Base-by-base conservation (phyloP, 169 alveolate genomes). In the Plasmodium vivax region DNA sequence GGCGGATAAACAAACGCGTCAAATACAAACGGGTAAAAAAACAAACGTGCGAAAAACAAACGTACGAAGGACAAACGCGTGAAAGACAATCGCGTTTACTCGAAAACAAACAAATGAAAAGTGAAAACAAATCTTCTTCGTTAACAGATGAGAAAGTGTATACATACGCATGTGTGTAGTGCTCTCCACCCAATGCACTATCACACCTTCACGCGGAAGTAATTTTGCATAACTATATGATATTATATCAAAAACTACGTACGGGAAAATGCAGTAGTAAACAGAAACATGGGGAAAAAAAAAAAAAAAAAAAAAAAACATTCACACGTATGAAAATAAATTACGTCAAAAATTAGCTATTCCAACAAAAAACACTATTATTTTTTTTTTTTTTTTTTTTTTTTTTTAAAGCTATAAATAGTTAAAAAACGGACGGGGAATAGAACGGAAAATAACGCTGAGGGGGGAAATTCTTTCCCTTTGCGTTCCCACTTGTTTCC, bases 331-430 rank as follows among this genome's bases (percentile, higher is more conserved):
- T 23, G 77, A 45, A 71, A 45, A 84, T 68, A 68, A 30, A 38
- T 82, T 43, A 74, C 41, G 30, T 38, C 58, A 10, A 85, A 85
- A 73, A 73, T 45, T 73, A 16, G 23, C 54, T 27, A 73, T 74
- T 45, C 71, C 19, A 74, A 74, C 84, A 85, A 85, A 72, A 34
- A 41, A 12, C 45, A 41, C 3, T 38, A n/a, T n/a, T n/a, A n/a
- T 62, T 62, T 47, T 58, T 34, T 62, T 83, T 83, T 62, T 83
- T 83, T 82, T 51, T 51, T 68, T 84, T 83, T 83, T 83, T 83
- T 68, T 34, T 68, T 71, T 84, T 85, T 30, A 85, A 85, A 85
- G 93, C 93, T 85, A 85, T 41, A 73, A 85, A 73, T 73, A 71
- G n/a, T 27, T 68, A 72, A 74, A 85, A 30, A n/a, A 85, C 16